phyloP scores from a whole-genome alignment of 106 monocot species.

The Dendrobium nobile region DNA sequence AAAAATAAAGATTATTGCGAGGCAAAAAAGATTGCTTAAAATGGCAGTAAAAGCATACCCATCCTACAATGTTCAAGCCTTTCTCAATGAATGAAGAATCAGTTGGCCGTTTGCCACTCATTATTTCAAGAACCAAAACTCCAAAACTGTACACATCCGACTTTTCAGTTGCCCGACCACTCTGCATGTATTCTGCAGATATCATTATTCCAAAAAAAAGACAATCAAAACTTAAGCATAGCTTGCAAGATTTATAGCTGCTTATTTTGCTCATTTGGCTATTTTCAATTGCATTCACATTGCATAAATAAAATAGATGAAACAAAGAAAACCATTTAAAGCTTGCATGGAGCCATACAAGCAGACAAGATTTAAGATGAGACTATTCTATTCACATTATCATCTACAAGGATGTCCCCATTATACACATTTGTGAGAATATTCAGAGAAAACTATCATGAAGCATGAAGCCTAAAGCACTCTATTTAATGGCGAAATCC shows the following conservation, averaged over 20 bases:
- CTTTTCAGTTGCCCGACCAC: constrained; percentile 93
- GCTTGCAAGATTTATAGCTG: background rate
- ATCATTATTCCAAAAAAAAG: background rate
- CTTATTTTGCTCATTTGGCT: background rate
- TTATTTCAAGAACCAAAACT: constrained; percentile 83
- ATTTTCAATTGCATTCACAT: no score
- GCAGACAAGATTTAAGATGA: no score
- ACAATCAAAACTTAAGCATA: background rate
- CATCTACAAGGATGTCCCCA: no score
- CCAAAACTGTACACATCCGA: constrained; percentile 99
- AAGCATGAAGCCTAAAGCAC: no score
- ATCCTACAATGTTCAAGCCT: constrained; percentile 94
- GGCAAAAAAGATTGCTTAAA: no score
- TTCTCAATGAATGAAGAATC: constrained; percentile 96
- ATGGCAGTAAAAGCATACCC: constrained; percentile 44
- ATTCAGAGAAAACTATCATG: no score
- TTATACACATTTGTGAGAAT: no score
- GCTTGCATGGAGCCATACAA: no score
- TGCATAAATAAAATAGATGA: background rate
- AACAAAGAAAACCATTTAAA: background rate
- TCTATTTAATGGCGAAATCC: no score
- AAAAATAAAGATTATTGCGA: background rate
- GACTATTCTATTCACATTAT: no score
- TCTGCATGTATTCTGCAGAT: constrained; percentile 93
- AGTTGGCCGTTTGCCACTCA: constrained; percentile 93